Base-by-base conservation (phyloP, 768 basidiomycete genomes). In the Glaciozyma martinii region DNA sequence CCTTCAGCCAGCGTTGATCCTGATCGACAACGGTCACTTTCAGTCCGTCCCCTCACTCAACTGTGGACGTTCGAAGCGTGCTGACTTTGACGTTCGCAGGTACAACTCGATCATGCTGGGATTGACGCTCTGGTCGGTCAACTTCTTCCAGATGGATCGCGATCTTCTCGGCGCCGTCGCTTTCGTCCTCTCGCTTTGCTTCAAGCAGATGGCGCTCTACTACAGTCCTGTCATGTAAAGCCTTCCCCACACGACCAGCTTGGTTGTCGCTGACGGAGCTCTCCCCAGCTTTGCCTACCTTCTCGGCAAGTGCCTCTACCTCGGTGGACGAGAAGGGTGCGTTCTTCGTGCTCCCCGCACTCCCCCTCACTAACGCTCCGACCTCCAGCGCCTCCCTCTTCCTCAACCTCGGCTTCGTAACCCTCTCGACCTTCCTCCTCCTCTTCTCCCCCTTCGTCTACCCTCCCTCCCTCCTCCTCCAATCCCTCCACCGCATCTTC, bases 141-240 rank as follows among this genome's bases (percentile, higher is more conserved):
- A 85, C 68, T 83, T 82, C 70, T 88, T 94, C 52, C 83, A 85
- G 2, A 75, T 73, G 3, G 87, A 83, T 4, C 80, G 81, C 25
- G 93, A 97, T 74, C 75, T 87, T 4, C 67, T 85, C 1, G 94
- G 88, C 8, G 88, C 90, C 6, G 74, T 89, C 21, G 83, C 80
- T 63, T 94, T 97, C 71, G 87, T 90, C 8, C 78, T 85, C n/a
- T 87, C 88, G 68, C 81, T 98, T 25, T 83, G 87, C 5, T 93
- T 94, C 80, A 95, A 95, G 76, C 93, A 97, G 74, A 95, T 97
- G 92, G 86, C 89, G 4, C 78, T 95, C 32, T 94, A 95, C 74
- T 98, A 92, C 74, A 87, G 89, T 0, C 90, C 92, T 3, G 91
- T 87, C 0, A 82, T 97, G 60, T 70, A 49, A 62, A 66, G 13